phyloP scores from a whole-genome alignment of 495 filamentous ascomycete species.

The Friedmanniomyces endolithicus region DNA sequence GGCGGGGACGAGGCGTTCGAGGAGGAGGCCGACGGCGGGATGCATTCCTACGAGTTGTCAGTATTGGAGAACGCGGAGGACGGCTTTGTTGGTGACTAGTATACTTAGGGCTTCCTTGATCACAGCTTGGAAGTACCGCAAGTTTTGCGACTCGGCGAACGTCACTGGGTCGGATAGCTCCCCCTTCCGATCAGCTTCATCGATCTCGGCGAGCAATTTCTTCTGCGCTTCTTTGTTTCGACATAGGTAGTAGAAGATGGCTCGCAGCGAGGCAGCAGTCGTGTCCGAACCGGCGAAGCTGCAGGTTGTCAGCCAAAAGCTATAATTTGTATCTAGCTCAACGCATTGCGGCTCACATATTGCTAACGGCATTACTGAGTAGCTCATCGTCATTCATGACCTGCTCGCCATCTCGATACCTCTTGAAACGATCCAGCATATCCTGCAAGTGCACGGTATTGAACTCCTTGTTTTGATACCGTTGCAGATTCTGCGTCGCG shows the following conservation, averaged over 20 bases:
- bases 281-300: constrained; percentile 43
- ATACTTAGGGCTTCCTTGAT: constrained; percentile 24
- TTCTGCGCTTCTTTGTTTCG: constrained; percentile 38
- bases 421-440: constrained; percentile 10
- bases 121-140: constrained; percentile 23
- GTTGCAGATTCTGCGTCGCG: constrained; percentile 3
- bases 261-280: constrained; percentile 48
- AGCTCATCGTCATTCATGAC: constrained; percentile 11
- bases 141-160: constrained; percentile 9
- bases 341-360: constrained; percentile 1
- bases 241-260: constrained; percentile 54
- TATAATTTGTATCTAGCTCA: background rate
- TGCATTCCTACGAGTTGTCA: constrained; percentile 19
- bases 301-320: background rate
- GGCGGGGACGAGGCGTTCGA: constrained; percentile 32
- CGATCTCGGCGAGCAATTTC: constrained; percentile 41
- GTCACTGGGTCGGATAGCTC: constrained; percentile 27
- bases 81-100: background rate
- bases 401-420: constrained; percentile 7
- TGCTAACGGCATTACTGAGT: constrained; percentile 4
- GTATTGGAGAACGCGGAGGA: background rate
- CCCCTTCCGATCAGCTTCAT: constrained; percentile 37
- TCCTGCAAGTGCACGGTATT: constrained; percentile 5
- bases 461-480: constrained; percentile 11
- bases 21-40: constrained; percentile 16